Conservation (phyloP, 108 stramenopile species). For the Nannochloropsis salina region DNA sequence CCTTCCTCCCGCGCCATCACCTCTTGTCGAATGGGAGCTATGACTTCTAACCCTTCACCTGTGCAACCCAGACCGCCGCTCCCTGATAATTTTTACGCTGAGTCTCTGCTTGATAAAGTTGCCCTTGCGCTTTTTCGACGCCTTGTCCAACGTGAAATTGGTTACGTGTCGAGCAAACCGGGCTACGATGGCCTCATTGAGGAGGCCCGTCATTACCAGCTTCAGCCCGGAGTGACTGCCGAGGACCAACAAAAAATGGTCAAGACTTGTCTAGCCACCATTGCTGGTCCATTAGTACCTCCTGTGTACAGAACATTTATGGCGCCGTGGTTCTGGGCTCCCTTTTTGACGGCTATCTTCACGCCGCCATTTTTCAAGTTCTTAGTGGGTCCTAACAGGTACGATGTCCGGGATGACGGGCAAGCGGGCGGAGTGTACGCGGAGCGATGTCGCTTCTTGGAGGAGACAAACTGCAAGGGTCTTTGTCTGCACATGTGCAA, state of each 20-base stretch:
- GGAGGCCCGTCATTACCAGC: background rate
- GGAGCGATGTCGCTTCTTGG: conserved; percentile 22
- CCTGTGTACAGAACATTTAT: conserved; percentile 49
- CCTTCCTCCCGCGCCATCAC: background rate
- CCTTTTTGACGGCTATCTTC: conserved; percentile 43
- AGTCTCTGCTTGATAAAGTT: conserved; percentile 37
- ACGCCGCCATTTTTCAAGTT: conserved; percentile 53
- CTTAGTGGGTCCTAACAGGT: conserved; percentile 49
- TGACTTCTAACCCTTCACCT: background rate
- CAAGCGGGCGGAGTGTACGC: conserved; percentile 24
- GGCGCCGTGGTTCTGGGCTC: conserved; percentile 51
- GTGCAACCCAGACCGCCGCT: conserved; percentile 29
- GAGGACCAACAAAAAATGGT: conserved; percentile 43
- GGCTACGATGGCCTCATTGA: conserved; percentile 40
- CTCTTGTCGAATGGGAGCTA: background rate
- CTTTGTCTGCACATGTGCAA: conserved; percentile 36
- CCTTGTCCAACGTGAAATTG: conserved; percentile 43
- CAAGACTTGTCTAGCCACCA: background rate
- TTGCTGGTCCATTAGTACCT: conserved; percentile 45
- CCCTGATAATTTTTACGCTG: conserved; percentile 35
- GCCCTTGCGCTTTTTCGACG: conserved; percentile 26
- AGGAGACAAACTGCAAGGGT: conserved; percentile 24
- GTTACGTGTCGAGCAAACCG: conserved; percentile 26
- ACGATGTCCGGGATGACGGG: conserved; percentile 45
- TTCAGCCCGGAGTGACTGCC: conserved; percentile 24